phyloP scores from a whole-genome alignment of 192 early-diverging fungal species.

The Haplosporangium gracile region DNA sequence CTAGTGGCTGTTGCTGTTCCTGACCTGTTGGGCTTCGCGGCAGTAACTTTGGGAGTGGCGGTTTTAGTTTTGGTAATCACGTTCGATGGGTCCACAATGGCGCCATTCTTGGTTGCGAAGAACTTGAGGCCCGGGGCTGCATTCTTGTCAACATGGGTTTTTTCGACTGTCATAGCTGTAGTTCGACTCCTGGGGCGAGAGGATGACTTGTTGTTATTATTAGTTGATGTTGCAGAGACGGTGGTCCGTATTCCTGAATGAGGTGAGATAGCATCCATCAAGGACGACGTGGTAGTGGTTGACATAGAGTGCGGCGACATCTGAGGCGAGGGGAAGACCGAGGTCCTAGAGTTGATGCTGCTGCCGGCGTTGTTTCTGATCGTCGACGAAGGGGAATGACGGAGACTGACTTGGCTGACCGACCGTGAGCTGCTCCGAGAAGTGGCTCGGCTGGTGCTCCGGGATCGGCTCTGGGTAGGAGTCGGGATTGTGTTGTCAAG shows the following conservation, averaged over 20 bases:
- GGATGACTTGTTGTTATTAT: background rate
- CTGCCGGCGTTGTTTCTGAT: conserved; percentile 14
- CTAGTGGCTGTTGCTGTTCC: background rate
- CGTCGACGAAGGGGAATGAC: background rate
- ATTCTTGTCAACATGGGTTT: background rate
- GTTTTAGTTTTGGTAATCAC: conserved; percentile 19
- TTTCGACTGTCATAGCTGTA: conserved; percentile 10
- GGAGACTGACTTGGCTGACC: conserved; percentile 42
- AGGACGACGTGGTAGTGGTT: background rate
- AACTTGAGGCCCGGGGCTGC: background rate
- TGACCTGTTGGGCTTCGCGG: background rate
- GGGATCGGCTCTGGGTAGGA: conserved; percentile 12
- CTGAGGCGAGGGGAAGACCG: conserved; percentile 17
- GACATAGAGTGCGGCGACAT: conserved; percentile 7
- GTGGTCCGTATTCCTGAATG: background rate
- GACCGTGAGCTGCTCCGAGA: conserved; percentile 33
- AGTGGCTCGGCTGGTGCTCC: conserved; percentile 21
- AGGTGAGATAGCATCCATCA: conserved; percentile 18
- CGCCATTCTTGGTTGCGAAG: background rate
- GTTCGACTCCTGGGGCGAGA: conserved; percentile 15
- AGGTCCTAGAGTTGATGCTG: background rate
- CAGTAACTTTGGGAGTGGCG: background rate
- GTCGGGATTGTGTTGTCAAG: conserved; percentile 10
- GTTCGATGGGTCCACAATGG: background rate
- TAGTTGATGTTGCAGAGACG: background rate